These are phyloP conservation scores for Sclerotinia sclerotiorum DNA, from an alignment of 2,329 filamentous ascomycete species.

Conservation along the genomic window DNA sequence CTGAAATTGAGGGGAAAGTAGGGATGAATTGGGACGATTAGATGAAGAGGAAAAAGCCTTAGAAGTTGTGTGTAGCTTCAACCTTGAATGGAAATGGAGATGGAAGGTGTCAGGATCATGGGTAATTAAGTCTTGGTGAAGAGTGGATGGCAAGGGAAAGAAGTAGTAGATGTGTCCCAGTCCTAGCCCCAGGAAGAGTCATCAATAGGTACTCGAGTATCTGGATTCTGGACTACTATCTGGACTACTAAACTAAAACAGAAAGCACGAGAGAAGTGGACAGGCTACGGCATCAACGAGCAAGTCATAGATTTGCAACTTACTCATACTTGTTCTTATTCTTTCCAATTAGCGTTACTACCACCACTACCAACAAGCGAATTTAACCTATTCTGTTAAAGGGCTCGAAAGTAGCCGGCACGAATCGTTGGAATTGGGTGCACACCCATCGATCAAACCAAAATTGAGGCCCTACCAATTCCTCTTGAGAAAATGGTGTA, in stretches of 20 bases:
- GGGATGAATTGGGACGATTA: not conserved
- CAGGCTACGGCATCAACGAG: not conserved
- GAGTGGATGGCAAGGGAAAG: not conserved
- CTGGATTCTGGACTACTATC: too few relatives aligned
- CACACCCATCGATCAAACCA: not conserved
- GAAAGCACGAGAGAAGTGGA: not conserved
- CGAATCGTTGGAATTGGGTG: not conserved
- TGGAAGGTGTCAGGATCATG: conserved; percentile 1
- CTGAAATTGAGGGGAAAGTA: conserved; percentile 7
- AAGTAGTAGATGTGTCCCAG: not conserved
- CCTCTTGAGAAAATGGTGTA: not conserved
- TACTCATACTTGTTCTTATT: not conserved
- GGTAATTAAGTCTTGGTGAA: not conserved
- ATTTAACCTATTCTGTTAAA: not conserved
- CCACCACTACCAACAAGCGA: too few relatives aligned
- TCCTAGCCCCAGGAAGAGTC: not conserved
- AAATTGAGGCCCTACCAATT: not conserved
- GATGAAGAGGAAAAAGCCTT: not conserved
- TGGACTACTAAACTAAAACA: not conserved
- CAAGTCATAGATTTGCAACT: not conserved
- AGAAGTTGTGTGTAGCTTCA: not conserved
- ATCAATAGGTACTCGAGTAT: not conserved
- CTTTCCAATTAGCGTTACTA: not conserved
- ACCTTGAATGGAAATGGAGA: conserved; percentile 1
- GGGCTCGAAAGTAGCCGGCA: not conserved